These are phyloP conservation scores for Cruciata laevipes DNA, from an alignment of 257 asterid genomes.

Conservation along the genomic window DNA sequence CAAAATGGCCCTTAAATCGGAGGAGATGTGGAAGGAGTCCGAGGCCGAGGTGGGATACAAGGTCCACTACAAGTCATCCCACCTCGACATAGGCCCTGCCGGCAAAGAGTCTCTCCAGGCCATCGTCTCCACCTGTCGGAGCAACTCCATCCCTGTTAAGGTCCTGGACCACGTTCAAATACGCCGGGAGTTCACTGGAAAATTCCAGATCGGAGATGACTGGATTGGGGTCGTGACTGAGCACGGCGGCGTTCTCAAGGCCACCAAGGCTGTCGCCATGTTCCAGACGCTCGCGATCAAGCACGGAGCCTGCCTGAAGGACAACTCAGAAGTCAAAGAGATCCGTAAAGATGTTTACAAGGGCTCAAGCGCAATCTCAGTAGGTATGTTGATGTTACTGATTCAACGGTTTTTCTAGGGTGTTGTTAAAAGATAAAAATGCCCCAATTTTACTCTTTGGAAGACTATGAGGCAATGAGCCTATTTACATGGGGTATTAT, in stretches of 20 bases:
- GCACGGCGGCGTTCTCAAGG: slow-evolving; percentile 76
- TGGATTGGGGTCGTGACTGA: slow-evolving; percentile 74
- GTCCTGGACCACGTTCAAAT: slow-evolving; percentile 27
- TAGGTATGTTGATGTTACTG: no score
- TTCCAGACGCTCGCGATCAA: slow-evolving; percentile 67
- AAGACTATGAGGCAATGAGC: no score
- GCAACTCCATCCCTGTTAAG: slow-evolving; percentile 37
- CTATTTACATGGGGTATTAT: no score
- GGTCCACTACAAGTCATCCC: slow-evolving; percentile 64
- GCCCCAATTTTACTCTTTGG: no score
- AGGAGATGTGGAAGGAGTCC: slow-evolving; percentile 53
- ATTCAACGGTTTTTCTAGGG: no score
- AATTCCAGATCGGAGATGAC: slow-evolving; percentile 42
- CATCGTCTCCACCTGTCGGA: slow-evolving; percentile 47
- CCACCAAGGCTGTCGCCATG: slow-evolving; percentile 90
- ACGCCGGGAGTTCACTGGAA: slow-evolving; percentile 30
- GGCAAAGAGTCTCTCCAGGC: slow-evolving; percentile 46
- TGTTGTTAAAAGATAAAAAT: no score
- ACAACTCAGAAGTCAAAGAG: slow-evolving; percentile 38
- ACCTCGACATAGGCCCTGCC: slow-evolving; percentile 61
- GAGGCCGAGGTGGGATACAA: slow-evolving; percentile 69
- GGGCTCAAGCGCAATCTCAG: slow-evolving; percentile 30
- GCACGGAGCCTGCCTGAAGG: slow-evolving; percentile 53
- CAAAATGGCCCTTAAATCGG: slow-evolving; percentile 49
- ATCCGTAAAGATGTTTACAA: slow-evolving; percentile 23